phyloP scores from a whole-genome alignment of 805 yeast species.

The Blastobotrys terrestris region DNA sequence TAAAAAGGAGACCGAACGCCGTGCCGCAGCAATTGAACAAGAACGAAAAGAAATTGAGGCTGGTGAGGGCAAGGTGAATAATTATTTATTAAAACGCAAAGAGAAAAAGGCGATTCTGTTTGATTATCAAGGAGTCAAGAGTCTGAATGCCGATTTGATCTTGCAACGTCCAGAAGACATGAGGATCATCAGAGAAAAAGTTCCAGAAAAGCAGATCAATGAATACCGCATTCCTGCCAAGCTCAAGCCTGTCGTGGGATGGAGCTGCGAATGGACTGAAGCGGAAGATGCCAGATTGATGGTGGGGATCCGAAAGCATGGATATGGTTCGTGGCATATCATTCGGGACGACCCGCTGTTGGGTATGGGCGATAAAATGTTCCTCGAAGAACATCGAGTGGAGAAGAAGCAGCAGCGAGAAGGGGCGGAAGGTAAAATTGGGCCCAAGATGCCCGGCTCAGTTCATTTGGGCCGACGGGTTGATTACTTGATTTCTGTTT shows the following conservation, averaged over 20 bases:
- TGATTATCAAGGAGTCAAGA: conserved; percentile 81
- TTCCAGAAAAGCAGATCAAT: conserved; percentile 47
- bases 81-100: conserved; percentile 33
- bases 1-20: conserved; percentile 57
- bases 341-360: conserved; percentile 93
- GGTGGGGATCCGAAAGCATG: conserved; percentile 85
- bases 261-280: conserved; percentile 84
- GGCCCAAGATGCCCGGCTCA: conserved; percentile 79
- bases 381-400: conserved; percentile 45
- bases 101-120: conserved; percentile 88
- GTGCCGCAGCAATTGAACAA: conserved; percentile 34
- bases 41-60: conserved; percentile 27
- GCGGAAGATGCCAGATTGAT: conserved; percentile 82
- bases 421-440: conserved; percentile 27
- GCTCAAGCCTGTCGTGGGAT: conserved; percentile 79
- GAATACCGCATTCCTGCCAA: conserved; percentile 51
- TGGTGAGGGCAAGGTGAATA: conserved; percentile 5
- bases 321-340: conserved; percentile 92
- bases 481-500: conserved; percentile 71
- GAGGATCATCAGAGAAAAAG: conserved; percentile 51
- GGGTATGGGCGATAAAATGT: conserved; percentile 79
- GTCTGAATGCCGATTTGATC: conserved; percentile 84
- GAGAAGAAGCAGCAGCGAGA: conserved; percentile 33
- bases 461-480: conserved; percentile 89
- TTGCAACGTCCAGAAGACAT: conserved; percentile 81